A percentile compares a stretch with the other conserved stretches of the same genome.
phyloP scores from a whole-genome alignment of 495 filamentous ascomycete genomes.

The Parmelia sp. region DNA sequence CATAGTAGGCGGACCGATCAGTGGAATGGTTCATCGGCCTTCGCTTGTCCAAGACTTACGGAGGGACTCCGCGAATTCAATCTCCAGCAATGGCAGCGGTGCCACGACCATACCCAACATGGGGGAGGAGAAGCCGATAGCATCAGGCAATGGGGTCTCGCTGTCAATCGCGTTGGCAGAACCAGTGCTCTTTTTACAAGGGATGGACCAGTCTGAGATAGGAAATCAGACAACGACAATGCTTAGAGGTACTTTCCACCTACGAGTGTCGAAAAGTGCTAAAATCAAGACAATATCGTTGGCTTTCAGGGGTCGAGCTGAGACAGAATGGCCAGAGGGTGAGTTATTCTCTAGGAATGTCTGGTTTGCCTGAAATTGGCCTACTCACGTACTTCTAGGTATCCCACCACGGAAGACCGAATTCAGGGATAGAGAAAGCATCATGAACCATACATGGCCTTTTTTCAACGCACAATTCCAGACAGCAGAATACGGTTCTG shows the following conservation, averaged over 20 bases:
- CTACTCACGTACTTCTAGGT: conserved; percentile 38
- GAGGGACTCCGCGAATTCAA: conserved; percentile 26
- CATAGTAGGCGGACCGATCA: conserved; percentile 30
- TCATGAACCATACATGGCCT: conserved; percentile 70
- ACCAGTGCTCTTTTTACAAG: conserved; percentile 81
- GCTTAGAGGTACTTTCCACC: conserved; percentile 73
- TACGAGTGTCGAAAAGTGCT: conserved; percentile 79
- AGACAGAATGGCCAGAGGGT: conserved; percentile 97
- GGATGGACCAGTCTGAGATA: conserved; percentile 77
- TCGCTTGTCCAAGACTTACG: conserved; percentile 29
- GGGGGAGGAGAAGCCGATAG: conserved; percentile 60
- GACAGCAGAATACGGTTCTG: conserved; percentile 54
- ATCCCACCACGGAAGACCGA: conserved; percentile 86
- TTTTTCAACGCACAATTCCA: conserved; percentile 73
- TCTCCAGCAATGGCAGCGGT: conserved; percentile 31
- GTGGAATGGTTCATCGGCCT: conserved; percentile 34
- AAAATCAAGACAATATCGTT: conserved; percentile 94
- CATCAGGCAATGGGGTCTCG: conserved; percentile 63
- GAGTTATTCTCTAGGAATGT: conserved; percentile 17
- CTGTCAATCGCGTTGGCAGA: conserved; percentile 77
- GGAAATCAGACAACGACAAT: conserved; percentile 69
- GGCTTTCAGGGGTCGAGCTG: conserved; percentile 75
- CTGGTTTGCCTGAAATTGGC: neutral
- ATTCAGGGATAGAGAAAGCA: conserved; percentile 70
- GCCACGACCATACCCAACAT: conserved; percentile 20